Evolutionary conservation across 805 yeast genomes (phyloP).

Genomic region (Metschnikowia chrysomelidarum): DNA sequence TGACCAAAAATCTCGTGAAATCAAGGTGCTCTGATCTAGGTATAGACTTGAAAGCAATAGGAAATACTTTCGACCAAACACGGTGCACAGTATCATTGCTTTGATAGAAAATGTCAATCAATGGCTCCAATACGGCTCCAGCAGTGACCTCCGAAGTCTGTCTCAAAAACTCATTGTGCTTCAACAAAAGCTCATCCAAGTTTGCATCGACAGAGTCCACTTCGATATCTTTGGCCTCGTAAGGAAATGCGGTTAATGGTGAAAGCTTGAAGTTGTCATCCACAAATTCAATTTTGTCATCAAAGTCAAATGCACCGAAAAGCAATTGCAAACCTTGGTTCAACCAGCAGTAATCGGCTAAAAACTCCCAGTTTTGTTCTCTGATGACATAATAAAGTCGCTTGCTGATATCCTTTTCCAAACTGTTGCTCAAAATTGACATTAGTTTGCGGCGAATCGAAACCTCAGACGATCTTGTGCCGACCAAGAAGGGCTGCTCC

Average conservation of each 20-base stretch:
- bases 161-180: conserved; percentile 31
- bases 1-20: conserved; percentile 76
- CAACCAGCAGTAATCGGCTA: conserved; percentile 92
- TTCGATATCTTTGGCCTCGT: conserved; percentile 15
- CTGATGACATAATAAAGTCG: conserved; percentile 83
- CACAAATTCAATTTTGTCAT: conserved; percentile 44
- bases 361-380: conserved; percentile 96
- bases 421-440: conserved; percentile 71
- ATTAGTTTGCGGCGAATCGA: conserved; percentile 72
- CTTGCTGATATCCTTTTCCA: conserved; percentile 75
- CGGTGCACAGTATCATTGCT: conserved; percentile 75
- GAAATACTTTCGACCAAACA: conserved; percentile 84
- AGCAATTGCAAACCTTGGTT: conserved; percentile 88
- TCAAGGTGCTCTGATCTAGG: conserved; percentile 80
- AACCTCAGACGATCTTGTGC: conserved; percentile 80
- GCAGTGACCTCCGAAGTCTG: conserved; percentile 42
- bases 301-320: conserved; percentile 69
- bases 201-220: conserved; percentile 25
- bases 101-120: conserved; percentile 78
- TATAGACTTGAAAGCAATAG: conserved; percentile 70
- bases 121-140: conserved; percentile 62
- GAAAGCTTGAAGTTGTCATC: conserved; percentile 53
- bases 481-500: conserved; percentile 96
- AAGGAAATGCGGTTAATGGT: conserved; percentile 45
- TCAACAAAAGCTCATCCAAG: conserved; percentile 22